Evolutionary conservation across 2,329 filamentous ascomycete species (phyloP).

Genomic region (Hypoxylon sp.): DNA sequence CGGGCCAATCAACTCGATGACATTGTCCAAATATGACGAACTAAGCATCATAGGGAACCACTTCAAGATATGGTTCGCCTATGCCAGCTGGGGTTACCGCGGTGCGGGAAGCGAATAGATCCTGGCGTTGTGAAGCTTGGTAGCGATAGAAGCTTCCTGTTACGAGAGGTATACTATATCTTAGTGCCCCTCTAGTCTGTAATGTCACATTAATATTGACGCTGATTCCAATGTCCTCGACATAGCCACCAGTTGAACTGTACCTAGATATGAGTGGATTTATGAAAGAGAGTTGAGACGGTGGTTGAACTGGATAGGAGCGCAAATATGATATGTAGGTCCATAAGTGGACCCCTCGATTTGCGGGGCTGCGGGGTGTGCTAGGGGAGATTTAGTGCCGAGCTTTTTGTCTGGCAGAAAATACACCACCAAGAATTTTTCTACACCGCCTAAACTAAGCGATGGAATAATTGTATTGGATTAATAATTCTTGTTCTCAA

Average conservation of each 20-base stretch:
- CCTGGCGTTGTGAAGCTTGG: constrained; percentile 12
- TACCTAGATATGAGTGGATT: constrained; percentile 1
- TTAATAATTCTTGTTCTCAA: constrained; percentile 18
- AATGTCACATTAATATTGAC: constrained; percentile 1
- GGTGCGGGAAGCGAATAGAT: constrained; percentile 25
- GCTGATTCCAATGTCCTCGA: constrained; percentile 6
- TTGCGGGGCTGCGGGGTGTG: constrained; percentile 30
- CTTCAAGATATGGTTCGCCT: constrained; percentile 15
- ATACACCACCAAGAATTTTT: constrained; percentile 40
- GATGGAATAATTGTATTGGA: constrained; percentile 27
- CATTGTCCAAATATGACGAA: constrained; percentile 20
- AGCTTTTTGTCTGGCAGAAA: constrained; percentile 42
- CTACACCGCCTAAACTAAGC: constrained; percentile 37
- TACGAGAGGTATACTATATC: constrained; percentile 21
- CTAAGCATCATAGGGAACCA: constrained; percentile 14
- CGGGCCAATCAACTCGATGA: constrained; percentile 42
- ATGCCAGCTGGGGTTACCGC: constrained; percentile 23
- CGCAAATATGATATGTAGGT: background rate
- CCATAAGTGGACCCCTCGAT: background rate
- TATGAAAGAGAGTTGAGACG: constrained; percentile 5
- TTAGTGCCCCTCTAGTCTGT: background rate
- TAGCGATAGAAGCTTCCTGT: constrained; percentile 16
- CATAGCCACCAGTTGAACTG: constrained; percentile 5
- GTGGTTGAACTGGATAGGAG: constrained; percentile 2
- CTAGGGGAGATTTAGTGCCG: constrained; percentile 18